These are phyloP conservation scores for Ilex aquifolium DNA, from an alignment of 257 asterid genomes.

Conservation along the genomic window DNA sequence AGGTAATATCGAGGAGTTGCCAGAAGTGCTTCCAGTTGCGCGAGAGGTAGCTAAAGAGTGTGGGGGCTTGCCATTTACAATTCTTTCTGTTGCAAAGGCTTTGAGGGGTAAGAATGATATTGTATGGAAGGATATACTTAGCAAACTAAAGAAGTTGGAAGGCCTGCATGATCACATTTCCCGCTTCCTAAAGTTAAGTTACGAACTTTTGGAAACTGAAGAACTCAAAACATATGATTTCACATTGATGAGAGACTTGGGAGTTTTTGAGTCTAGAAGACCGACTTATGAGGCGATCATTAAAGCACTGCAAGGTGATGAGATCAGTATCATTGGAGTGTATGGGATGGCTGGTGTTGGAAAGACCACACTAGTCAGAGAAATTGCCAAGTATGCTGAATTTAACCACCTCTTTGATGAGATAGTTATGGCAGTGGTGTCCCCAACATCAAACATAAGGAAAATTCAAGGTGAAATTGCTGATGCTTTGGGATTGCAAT, in stretches of 20 bases:
- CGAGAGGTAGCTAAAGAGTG: constrained; percentile 11
- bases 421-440: constrained; percentile 6
- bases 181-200: constrained; percentile 12
- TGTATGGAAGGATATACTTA: constrained; percentile 9
- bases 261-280: background rate
- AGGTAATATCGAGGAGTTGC: background rate
- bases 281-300: background rate
- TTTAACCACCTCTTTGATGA: constrained; percentile 5
- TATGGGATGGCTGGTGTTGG: constrained; percentile 6
- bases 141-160: constrained; percentile 10
- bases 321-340: constrained; percentile 1
- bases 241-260: background rate
- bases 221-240: constrained; percentile 3
- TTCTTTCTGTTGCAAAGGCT: constrained; percentile 2
- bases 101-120: background rate
- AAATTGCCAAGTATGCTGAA: constrained; percentile 1
- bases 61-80: constrained; percentile 10
- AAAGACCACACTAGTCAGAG: constrained; percentile 6
- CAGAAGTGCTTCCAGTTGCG: background rate
- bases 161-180: constrained; percentile 3
- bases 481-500: background rate
- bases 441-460: constrained; percentile 3
- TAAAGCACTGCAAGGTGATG: constrained; percentile 5
- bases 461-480: constrained; percentile 10
- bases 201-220: constrained; percentile 7